Evolutionary conservation across 768 basidiomycete genomes (phyloP), one percentile per base, ranked within the genome.

Genomic region (Russula abietina): DNA sequence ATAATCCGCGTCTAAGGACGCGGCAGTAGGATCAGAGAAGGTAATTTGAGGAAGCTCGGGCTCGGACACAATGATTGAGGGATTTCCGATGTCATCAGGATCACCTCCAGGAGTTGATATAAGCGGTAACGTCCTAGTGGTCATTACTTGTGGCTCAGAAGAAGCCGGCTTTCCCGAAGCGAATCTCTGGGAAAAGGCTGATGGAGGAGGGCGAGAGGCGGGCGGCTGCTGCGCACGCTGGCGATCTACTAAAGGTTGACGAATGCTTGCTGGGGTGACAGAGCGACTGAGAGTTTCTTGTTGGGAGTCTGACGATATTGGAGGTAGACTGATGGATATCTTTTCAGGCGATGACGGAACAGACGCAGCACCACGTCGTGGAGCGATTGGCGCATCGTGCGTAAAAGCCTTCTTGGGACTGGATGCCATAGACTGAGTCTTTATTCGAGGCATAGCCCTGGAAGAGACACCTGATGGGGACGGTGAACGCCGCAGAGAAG

Each of bases 291-390:
- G 63, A 45, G 30, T 36, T 32, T 28, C 39, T 60, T 60, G 58
- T 28, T 17, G 30, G 3, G 60, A 28, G 19, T 22, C 14, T 43
- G 51, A 50, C 5, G 64, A 51, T n/a, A 51, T 43, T 8, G 52
- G 59, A 45, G 66, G 64, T 19, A 67, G 53, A 19, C 3, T 55
- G 22, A 54, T 53, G 24, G 28, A 2, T 30, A 26, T 22, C 54
- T 66, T 67, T 36, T 62, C 65, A 4, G 67, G 67, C 7, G 67
- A 67, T 22, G 67, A 66, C 11, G 67, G 65, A 54, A 66, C 60
- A 32, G 67, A 67, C 14, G 38, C 52, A 1, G 59, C 46, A n/a
- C 48, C 52, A 28, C 63, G 64, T 39, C 45, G 65, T 30, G 57
- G 58, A 3, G 67, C 19, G 12, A 26, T 33, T 24, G 59, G 56